Evolutionary conservation across 495 filamentous ascomycete species (phyloP), one percentile per base, ranked within the genome.

Genomic region (Lichina pygmaea): DNA sequence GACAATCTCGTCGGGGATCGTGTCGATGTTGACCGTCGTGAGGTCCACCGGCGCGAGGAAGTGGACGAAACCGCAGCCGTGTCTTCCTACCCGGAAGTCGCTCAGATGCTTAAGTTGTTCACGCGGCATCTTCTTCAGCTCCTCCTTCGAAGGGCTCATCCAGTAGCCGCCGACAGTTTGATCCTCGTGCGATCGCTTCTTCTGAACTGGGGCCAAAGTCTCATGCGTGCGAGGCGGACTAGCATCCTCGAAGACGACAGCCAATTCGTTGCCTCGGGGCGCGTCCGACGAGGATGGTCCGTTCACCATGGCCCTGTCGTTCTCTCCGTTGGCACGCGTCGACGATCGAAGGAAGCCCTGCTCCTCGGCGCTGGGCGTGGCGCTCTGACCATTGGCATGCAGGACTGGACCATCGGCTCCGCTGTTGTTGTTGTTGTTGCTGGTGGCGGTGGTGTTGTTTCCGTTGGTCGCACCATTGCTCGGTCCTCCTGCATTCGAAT

Each of bases 11-110:
- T 65, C 74, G 43, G 67, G 77, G 30, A 97, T 66, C 34, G 74
- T 60, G 45, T 92, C 82, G 12, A 86, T 52, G 41, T 78, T 65
- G 52, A 82, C 62, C 13, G 57, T 66, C 39, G 66, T 82, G 33
- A 97, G 66, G 57, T 97, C 85, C 38, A 92, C 83, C 2, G 79
- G 71, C 7, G 71, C 60, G 56, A 80, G 73, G 59, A 94, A 97
- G 7, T 67, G 67, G 47, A 95, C 77, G 38, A 71, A 64, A 44
- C 89, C 91, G 50, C 78, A 73, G 43, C 72, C 71, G 44, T 81
- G 62, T 40, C 89, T 84, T 7, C 89, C 89, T 39, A 95, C 76
- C 12, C 67, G 75, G 55, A 93, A 79, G 49, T 73, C 68, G 8
- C 60, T 57, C 30, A 93, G 70, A 33, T 67, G 69, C 57, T 78